Base-by-base conservation (phyloP, 2,329 filamentous ascomycete species). In the Fusarium sp. region DNA sequence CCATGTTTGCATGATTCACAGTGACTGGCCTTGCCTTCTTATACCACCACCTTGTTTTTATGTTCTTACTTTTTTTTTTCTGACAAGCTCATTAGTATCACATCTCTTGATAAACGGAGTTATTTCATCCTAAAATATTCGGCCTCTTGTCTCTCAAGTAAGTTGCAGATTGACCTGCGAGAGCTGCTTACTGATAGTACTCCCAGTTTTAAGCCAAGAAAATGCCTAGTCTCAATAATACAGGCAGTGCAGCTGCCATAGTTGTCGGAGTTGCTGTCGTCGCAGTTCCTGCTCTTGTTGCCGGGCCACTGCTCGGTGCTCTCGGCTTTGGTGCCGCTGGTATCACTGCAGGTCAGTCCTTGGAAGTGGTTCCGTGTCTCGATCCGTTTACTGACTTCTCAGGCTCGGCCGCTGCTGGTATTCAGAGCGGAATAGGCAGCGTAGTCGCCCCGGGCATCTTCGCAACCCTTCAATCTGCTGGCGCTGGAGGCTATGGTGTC, bases 381-480 rank as follows among this genome's bases (percentile, higher is more conserved):
- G 17, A 20, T 35, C 5, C 4, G n/a, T 33, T 4, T 14, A 7
- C 52, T 49, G 19, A 58, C 26, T 32, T 22, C 13, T 37, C 6
- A 77, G 75, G 70, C 2, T 73, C 75, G 4, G 1, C 62, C 13
- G 76, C 76, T 1, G 67, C 76, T 2, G 57, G 43, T 1, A 40
- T 68, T 0, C 78, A 79, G n/a, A 67, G 68, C 11, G 32, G 39
- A 2, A 73, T 78, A 1, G 78, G 77, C 2, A 77, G 67, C 22
- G 74, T 78, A 6, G 66, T 19, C 0, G 70, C 69, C 1, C 51
- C 59, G 0, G 65, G 73, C 7, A 0, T 67, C 1, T 79, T 80
- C 22, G 74, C 78, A 2, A 71, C 53, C 4, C 65, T 79, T 0
- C 74, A 78, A 65, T 79, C 76, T 41, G 78, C 76, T 0, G 78